Conservation (phyloP, 495 filamentous ascomycete genomes). For the Penicilliopsis zonata region DNA sequence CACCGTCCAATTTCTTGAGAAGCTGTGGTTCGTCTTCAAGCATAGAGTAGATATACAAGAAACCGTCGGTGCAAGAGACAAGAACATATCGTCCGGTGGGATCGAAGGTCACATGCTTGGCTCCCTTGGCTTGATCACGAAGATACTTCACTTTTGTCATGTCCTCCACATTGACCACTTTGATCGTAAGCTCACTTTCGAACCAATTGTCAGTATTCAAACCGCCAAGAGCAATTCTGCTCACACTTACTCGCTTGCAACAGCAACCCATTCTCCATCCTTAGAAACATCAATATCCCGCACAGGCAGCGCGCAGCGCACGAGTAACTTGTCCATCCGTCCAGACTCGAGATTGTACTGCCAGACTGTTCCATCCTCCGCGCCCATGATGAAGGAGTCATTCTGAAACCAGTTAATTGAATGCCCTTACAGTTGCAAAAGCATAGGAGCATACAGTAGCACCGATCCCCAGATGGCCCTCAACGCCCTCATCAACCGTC, state of each 20-base stretch:
- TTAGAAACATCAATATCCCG: slow-evolving; percentile 75
- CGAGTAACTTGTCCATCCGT: slow-evolving; percentile 63
- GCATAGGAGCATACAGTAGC: slow-evolving; percentile 51
- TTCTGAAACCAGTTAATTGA: slow-evolving; percentile 32
- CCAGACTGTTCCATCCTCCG: slow-evolving; percentile 88
- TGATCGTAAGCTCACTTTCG: slow-evolving; percentile 80
- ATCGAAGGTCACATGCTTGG: slow-evolving; percentile 85
- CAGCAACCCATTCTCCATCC: slow-evolving; percentile 78
- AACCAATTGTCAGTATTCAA: background rate
- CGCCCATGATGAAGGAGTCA: slow-evolving; percentile 73
- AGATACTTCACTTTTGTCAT: slow-evolving; percentile 63
- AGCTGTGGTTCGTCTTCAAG: slow-evolving; percentile 69
- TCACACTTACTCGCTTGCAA: slow-evolving; percentile 72
- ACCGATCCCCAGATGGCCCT: slow-evolving; percentile 65
- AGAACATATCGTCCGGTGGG: slow-evolving; percentile 64
- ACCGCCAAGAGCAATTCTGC: background rate
- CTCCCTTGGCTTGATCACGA: slow-evolving; percentile 67
- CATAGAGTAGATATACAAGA: slow-evolving; percentile 81
- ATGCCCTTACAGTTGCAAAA: too few species aligned
- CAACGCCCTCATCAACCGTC: slow-evolving; percentile 78
- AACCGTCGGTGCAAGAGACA: slow-evolving; percentile 76
- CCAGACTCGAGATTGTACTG: slow-evolving; percentile 71
- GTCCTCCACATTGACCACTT: slow-evolving; percentile 71
- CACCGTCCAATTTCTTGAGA: slow-evolving; percentile 68
- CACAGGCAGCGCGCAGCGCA: slow-evolving; percentile 71